Conservation (phyloP, 1,284 basidiomycete genomes). For the Porogramme epimiltina region DNA sequence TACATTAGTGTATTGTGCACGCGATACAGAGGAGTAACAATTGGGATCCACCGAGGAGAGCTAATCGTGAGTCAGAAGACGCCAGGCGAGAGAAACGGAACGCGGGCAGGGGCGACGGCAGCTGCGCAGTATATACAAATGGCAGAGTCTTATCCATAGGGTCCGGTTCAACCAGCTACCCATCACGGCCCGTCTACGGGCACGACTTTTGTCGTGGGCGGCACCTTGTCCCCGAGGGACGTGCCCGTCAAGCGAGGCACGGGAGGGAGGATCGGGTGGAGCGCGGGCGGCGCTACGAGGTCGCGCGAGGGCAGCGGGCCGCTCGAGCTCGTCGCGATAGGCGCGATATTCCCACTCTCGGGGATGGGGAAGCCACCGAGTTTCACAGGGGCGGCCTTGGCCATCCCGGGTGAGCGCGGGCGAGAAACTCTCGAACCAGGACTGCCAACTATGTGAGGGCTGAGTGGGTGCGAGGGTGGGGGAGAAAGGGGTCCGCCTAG, state of each 20-base stretch:
- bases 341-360: constrained; percentile 14
- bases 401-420: constrained; percentile 18
- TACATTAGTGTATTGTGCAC: too few species aligned
- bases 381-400: constrained; percentile 12
- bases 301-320: constrained; percentile 1
- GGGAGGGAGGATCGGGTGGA: constrained; percentile 6
- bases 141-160: too few species aligned
- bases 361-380: constrained; percentile 16
- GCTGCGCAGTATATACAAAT: too few species aligned
- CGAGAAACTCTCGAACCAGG: constrained; percentile 14
- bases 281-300: constrained; percentile 8
- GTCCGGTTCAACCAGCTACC: too few species aligned
- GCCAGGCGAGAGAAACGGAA: too few species aligned
- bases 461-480: constrained; percentile 15
- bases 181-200: constrained; percentile 24
- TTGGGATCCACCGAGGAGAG: too few species aligned
- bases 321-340: constrained; percentile 3
- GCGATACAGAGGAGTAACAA: too few species aligned
- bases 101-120: too few species aligned
- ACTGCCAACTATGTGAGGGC: constrained; percentile 16
- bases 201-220: constrained; percentile 17
- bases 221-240: constrained; percentile 14
- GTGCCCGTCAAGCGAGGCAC: constrained; percentile 18
- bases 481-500: constrained; percentile 17
- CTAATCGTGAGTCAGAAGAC: too few species aligned